Evolutionary conservation across 2,329 filamentous ascomycete genomes (phyloP).

Genomic region (Claviceps sp.): DNA sequence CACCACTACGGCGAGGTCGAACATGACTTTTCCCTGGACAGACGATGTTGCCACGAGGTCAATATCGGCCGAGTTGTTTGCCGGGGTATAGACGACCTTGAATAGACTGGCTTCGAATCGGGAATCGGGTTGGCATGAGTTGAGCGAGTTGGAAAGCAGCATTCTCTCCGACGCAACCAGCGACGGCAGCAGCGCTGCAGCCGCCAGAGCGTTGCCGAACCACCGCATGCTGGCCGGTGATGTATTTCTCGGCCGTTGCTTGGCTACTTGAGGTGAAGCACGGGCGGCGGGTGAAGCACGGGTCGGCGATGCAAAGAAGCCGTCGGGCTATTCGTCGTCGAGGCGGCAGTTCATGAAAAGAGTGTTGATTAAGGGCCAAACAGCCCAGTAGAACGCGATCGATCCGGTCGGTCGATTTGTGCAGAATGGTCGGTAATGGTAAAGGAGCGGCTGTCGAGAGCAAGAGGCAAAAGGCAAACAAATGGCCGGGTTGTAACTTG

Average conservation of each 20-base stretch:
- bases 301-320: too few species aligned
- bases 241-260: not conserved
- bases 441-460: not conserved
- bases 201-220: conserved; percentile 1
- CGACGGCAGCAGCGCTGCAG: conserved; percentile 3
- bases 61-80: conserved; percentile 54
- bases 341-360: too few species aligned
- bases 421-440: not conserved
- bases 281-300: not conserved
- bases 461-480: not conserved
- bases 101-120: conserved; percentile 74
- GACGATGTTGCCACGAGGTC: conserved; percentile 64
- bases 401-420: not conserved
- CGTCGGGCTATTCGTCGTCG: too few species aligned
- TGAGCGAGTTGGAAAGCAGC: conserved; percentile 49
- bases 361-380: not conserved
- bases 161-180: conserved; percentile 4
- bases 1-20: conserved; percentile 37
- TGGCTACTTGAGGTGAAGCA: not conserved
- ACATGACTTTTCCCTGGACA: conserved; percentile 50
- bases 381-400: not conserved
- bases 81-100: conserved; percentile 60
- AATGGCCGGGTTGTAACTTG: not conserved
- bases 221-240: conserved; percentile 2
- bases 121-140: conserved; percentile 64